A percentile compares a stretch with the other conserved stretches of the same genome.
Evolutionary conservation across 2,329 filamentous ascomycete species (phyloP).

Genomic region (Fusarium buxicola): DNA sequence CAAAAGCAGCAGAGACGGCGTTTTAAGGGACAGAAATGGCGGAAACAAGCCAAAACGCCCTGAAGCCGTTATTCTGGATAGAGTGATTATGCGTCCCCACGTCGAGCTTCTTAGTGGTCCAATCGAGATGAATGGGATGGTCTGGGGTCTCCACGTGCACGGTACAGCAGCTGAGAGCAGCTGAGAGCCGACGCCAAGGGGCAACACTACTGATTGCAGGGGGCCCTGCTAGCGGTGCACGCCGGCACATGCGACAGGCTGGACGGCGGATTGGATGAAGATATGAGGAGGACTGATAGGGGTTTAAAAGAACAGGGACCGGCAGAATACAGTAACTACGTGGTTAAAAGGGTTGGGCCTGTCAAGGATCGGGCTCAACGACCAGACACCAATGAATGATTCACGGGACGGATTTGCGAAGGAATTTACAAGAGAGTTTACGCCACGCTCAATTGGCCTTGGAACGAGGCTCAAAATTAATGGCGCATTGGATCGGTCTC

Average conservation of each 20-base stretch:
- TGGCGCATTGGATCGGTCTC: too few species aligned
- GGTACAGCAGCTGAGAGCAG: constrained; percentile 8
- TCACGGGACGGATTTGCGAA: too few species aligned
- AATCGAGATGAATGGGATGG: constrained; percentile 7
- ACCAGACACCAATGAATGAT: too few species aligned
- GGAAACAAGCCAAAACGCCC: too few species aligned
- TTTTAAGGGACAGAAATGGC: too few species aligned
- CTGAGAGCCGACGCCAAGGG: constrained; percentile 11
- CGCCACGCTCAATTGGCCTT: too few species aligned
- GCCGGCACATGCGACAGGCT: constrained; percentile 22
- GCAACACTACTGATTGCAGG: neutral
- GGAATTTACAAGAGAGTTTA: too few species aligned
- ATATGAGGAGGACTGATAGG: neutral
- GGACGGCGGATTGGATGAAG: constrained; percentile 24
- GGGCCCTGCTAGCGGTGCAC: neutral
- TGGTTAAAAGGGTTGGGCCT: too few species aligned
- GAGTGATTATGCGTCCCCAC: constrained; percentile 13
- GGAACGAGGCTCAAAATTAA: too few species aligned
- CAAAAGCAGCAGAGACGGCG: too few species aligned
- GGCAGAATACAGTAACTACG: too few species aligned
- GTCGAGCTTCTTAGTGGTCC: neutral
- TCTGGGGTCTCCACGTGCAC: constrained; percentile 25
- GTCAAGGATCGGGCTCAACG: too few species aligned
- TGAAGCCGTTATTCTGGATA: neutral
- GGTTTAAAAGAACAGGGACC: constrained; percentile 6